Conservation (phyloP, 441 rosid species). For the Euphorbia schlechtendalii region DNA sequence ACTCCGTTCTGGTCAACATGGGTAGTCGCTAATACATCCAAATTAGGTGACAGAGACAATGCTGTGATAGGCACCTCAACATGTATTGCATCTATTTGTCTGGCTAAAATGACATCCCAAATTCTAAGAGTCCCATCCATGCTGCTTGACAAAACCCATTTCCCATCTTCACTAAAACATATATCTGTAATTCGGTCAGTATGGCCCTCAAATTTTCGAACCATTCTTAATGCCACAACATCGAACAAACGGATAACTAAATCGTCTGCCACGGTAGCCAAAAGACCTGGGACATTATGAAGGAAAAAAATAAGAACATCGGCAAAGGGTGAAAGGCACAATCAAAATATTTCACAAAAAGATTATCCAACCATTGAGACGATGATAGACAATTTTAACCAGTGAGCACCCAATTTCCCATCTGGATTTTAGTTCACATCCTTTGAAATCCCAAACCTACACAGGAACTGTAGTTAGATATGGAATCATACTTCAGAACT, state of each 20-base stretch:
- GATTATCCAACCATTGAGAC: slow-evolving; percentile 52
- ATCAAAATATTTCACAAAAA: neutral
- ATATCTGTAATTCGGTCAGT: slow-evolving; percentile 80
- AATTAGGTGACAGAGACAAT: slow-evolving; percentile 88
- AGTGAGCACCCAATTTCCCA: slow-evolving; percentile 79
- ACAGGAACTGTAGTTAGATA: slow-evolving; percentile 12
- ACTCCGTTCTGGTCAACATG: slow-evolving; percentile 95
- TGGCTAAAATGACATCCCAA: slow-evolving; percentile 88
- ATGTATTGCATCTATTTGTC: slow-evolving; percentile 83
- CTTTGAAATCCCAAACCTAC: slow-evolving; percentile 97
- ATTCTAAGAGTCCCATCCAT: slow-evolving; percentile 94
- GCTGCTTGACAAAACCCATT: slow-evolving; percentile 92
- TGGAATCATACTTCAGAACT: neutral
- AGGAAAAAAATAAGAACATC: slow-evolving; percentile 20
- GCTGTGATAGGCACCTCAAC: slow-evolving; percentile 83
- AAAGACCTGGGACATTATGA: slow-evolving; percentile 52
- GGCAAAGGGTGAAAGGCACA: slow-evolving; percentile 1
- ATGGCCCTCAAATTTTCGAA: slow-evolving; percentile 95
- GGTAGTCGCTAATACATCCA: slow-evolving; percentile 87
- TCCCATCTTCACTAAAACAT: slow-evolving; percentile 95
- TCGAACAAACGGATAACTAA: slow-evolving; percentile 68
- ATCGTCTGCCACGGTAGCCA: slow-evolving; percentile 91
- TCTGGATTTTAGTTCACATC: slow-evolving; percentile 54
- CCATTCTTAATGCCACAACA: slow-evolving; percentile 72
- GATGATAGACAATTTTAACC: slow-evolving; percentile 72